A percentile compares a stretch with the other conserved stretches of the same genome.
Conservation (phyloP, 2,329 filamentous ascomycete species). For the Monosporascus sp. region DNA sequence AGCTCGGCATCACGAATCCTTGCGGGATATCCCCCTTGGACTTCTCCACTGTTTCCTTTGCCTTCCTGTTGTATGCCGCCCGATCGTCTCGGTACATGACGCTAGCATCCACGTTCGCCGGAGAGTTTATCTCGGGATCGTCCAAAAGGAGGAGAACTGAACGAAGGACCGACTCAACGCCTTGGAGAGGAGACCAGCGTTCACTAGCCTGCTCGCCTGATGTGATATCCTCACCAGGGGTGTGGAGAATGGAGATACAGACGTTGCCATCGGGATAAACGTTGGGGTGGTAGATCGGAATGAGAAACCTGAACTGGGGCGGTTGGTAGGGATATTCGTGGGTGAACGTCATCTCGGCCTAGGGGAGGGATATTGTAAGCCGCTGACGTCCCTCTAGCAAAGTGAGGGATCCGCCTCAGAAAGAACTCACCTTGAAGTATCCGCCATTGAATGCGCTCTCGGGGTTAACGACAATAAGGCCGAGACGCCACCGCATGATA, state of each 20-base stretch:
- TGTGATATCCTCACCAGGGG: constrained; percentile 85
- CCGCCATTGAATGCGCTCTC: constrained; percentile 90
- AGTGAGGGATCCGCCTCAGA: background rate
- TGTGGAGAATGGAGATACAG: constrained; percentile 95
- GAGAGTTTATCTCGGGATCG: constrained; percentile 87
- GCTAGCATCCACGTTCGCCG: constrained; percentile 90
- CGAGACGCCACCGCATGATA: constrained; percentile 81
- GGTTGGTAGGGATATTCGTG: constrained; percentile 85
- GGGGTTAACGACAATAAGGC: constrained; percentile 86
- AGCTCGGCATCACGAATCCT: constrained; percentile 77
- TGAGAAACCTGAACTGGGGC: constrained; percentile 79
- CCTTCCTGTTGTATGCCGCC: constrained; percentile 62
- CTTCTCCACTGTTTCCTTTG: constrained; percentile 62
- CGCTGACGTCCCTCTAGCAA: background rate
- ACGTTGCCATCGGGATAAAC: constrained; percentile 86
- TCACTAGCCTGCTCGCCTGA: constrained; percentile 87
- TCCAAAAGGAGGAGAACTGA: constrained; percentile 89
- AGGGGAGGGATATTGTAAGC: background rate
- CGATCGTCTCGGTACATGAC: constrained; percentile 76
- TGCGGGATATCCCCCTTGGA: constrained; percentile 76
- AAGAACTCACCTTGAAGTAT: constrained; percentile 65
- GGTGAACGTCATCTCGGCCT: constrained; percentile 82
- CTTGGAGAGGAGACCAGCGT: constrained; percentile 90
- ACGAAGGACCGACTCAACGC: constrained; percentile 89
- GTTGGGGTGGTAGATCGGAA: constrained; percentile 84